Conservation (phyloP, 2,329 filamentous ascomycete species). For the Exophiala lecanii-corni region DNA sequence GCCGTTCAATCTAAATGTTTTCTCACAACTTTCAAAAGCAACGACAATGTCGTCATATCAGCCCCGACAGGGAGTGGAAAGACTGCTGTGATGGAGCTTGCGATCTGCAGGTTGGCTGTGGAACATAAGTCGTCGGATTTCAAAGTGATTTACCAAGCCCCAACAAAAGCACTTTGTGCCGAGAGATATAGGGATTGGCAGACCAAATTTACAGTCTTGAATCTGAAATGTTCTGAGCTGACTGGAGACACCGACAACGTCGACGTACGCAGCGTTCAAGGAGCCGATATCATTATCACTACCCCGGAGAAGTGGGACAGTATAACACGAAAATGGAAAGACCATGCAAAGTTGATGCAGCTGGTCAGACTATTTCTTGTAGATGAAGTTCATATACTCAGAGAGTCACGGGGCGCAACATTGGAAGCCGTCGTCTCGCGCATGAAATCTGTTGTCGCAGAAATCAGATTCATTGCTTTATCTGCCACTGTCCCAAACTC, state of each 20-base stretch:
- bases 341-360: conserved; percentile 68
- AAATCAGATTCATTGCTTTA: conserved; percentile 73
- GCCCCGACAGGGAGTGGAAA: conserved; percentile 84
- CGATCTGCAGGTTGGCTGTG: conserved; percentile 67
- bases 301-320: conserved; percentile 93
- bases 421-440: conserved; percentile 79
- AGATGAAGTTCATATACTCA: conserved; percentile 83
- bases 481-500: conserved; percentile 83
- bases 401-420: conserved; percentile 71
- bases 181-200: conserved; percentile 75
- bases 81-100: conserved; percentile 74
- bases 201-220: conserved; percentile 64
- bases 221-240: conserved; percentile 67
- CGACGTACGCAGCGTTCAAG: conserved; percentile 65
- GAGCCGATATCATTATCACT: conserved; percentile 76
- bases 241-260: conserved; percentile 72
- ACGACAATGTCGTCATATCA: conserved; percentile 73
- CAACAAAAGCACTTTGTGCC: conserved; percentile 75
- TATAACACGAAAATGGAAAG: conserved; percentile 80
- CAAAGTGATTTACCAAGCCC: conserved; percentile 82
- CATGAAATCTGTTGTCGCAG: conserved; percentile 74
- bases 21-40: conserved; percentile 57
- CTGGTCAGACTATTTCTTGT: conserved; percentile 77
- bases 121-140: conserved; percentile 55
- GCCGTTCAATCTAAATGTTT: conserved; percentile 80